These are phyloP conservation scores for Aspergillus latus DNA, from an alignment of 2,329 filamentous ascomycete genomes.

Conservation along the genomic window DNA sequence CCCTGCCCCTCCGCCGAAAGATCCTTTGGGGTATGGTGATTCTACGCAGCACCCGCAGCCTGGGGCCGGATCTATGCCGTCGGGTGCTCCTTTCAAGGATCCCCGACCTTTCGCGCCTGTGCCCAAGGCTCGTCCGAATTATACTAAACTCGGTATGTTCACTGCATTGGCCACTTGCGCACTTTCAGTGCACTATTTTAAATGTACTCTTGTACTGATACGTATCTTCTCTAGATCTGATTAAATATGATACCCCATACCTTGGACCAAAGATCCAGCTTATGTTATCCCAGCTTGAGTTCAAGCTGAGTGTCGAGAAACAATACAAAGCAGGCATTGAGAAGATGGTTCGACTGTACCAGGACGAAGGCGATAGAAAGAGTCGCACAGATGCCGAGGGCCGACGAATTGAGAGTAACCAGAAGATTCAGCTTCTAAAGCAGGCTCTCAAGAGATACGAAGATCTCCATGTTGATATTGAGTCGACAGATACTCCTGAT, in stretches of 20 bases:
- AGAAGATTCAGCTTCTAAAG: conserved; percentile 94
- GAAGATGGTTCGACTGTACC: conserved; percentile 97
- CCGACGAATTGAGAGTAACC: conserved; percentile 88
- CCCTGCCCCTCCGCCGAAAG: conserved; percentile 73
- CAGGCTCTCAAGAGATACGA: conserved; percentile 96
- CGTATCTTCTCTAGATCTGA: conserved; percentile 66
- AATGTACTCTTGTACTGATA: conserved; percentile 16
- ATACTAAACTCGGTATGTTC: conserved; percentile 84
- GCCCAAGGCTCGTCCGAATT: conserved; percentile 80
- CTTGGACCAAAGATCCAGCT: conserved; percentile 96
- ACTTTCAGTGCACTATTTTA: neutral
- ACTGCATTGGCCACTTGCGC: neutral
- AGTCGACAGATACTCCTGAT: conserved; percentile 73
- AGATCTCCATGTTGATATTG: conserved; percentile 92
- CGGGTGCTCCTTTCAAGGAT: conserved; percentile 74
- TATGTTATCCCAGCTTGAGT: conserved; percentile 97
- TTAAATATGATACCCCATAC: conserved; percentile 96
- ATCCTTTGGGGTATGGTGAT: conserved; percentile 66
- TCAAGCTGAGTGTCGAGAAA: conserved; percentile 97
- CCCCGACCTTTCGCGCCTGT: conserved; percentile 66
- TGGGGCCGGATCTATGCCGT: conserved; percentile 74
- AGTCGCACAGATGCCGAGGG: conserved; percentile 90
- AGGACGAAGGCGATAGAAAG: conserved; percentile 95
- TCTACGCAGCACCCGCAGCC: conserved; percentile 57
- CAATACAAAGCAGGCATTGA: conserved; percentile 99